Conservation (phyloP, 2,329 filamentous ascomycete species). For the Lasiodiplodia citricola region DNA sequence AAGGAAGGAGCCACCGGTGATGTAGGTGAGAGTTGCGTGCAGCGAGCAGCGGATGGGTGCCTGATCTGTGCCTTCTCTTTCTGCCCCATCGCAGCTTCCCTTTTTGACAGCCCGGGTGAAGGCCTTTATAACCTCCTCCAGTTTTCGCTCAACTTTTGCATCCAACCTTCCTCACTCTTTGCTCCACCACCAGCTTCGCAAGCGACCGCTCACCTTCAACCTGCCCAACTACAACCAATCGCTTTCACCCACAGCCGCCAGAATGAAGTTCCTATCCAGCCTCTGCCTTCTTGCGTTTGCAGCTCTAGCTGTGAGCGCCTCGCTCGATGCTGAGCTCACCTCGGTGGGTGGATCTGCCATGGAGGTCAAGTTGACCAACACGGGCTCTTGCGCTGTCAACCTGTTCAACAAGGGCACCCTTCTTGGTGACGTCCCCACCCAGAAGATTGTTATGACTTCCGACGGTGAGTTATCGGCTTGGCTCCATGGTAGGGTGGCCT, state of each 20-base stretch:
- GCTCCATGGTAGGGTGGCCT: not conserved
- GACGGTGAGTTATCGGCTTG: slow-evolving; percentile 45
- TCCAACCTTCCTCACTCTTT: not conserved
- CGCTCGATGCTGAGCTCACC: slow-evolving; percentile 48
- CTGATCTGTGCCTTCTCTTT: not conserved
- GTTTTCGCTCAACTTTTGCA: not conserved
- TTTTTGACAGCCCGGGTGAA: not conserved
- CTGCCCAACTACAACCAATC: not conserved
- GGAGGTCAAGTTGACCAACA: slow-evolving; percentile 61
- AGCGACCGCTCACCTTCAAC: not conserved
- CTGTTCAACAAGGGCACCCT: slow-evolving; percentile 61
- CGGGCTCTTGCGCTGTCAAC: slow-evolving; percentile 55
- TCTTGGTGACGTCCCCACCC: slow-evolving; percentile 56
- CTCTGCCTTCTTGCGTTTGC: slow-evolving; percentile 29
- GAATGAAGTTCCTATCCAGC: slow-evolving; percentile 32
- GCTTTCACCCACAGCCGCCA: not conserved
- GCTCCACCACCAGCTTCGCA: not conserved
- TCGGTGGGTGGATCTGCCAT: slow-evolving; percentile 58
- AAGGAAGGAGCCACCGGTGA: no score
- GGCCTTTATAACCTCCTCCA: not conserved
- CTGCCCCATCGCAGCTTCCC: not conserved
- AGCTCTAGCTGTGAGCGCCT: slow-evolving; percentile 31
- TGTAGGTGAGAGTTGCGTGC: not conserved
- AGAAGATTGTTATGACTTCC: slow-evolving; percentile 59
- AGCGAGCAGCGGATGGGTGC: not conserved